Evolutionary conservation across 2,329 filamentous ascomycete genomes (phyloP), one percentile per base, ranked within the genome.

Genomic region (Diplodia scrobiculata): DNA sequence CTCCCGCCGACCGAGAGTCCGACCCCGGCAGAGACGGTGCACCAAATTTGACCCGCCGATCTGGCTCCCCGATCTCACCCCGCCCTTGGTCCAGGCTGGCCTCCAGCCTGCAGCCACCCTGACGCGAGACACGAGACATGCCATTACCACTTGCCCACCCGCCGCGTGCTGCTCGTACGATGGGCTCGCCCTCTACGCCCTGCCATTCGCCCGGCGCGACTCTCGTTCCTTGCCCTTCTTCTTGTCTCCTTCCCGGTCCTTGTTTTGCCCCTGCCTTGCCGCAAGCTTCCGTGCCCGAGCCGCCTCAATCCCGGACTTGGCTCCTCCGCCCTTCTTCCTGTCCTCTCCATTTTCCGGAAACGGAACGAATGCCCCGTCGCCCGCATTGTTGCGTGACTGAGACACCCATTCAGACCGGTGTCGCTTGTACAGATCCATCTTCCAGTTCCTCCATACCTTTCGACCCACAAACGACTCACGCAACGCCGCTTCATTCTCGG

Each of bases 381-480:
- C 80, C n/a, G 80, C 82, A 45, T 79, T 79, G 66, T 76, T 75
- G 63, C 87, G 87, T 11, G 84, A 84, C 70, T 86, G 83, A 66
- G 80, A 81, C 66, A 87, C 81, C 89, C 89, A 91, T 66, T 90
- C 87, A 5, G 79, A 80, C 48, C 86, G 79, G 63, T 83, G 79
- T 32, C 87, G 80, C 73, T 87, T 89, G 76, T 88, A 91, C 5
- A 89, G 76, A 75, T 91, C 89, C 84, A 91, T 88, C 41, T 82
- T 84, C 89, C 89, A 91, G 72, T 91, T 91, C 69, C 86, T 83
- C 88, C 88, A 91, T 11, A 91, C 88, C 2, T 86, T 87, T 38
- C 88, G 80, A 1, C 89, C 89, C 25, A 86, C 82, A 41, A 83
- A 84, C 1, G 84, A 87, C 66, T 90, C 87, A n/a, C 88, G 83